phyloP scores from a whole-genome alignment of 176 grass and related monocot species.

The Chrysopogon serrulatus region DNA sequence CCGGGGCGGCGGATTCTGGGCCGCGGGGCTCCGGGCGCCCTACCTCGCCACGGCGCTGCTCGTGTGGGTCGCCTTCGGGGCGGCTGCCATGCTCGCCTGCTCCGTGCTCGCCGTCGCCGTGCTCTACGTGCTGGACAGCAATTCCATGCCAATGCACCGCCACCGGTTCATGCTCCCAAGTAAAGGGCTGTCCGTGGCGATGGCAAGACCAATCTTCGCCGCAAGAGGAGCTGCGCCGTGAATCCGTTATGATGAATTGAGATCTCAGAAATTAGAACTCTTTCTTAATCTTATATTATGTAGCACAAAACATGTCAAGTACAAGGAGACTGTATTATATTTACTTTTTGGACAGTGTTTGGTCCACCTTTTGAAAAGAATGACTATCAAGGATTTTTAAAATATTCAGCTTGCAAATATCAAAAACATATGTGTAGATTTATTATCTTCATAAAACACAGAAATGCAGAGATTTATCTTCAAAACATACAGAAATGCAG shows the following conservation, averaged over 20 bases:
- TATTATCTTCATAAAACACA: background rate
- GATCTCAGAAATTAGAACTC: background rate
- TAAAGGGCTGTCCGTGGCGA: background rate
- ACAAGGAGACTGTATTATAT: background rate
- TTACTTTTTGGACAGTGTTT: background rate
- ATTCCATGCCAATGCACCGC: constrained; percentile 52
- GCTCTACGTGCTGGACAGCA: constrained; percentile 59
- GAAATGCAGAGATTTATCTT: background rate
- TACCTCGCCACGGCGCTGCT: constrained; percentile 85
- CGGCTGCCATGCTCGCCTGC: constrained; percentile 64
- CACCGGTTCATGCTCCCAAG: constrained; percentile 26
- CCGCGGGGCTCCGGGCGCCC: constrained; percentile 53
- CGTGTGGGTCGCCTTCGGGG: constrained; percentile 75
- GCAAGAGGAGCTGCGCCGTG: background rate
- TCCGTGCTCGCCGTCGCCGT: constrained; percentile 58
- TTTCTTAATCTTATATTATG: background rate
- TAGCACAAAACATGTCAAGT: background rate
- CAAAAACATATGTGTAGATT: background rate
- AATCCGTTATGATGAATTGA: background rate
- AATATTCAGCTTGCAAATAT: background rate
- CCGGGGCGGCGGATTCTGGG: constrained; percentile 66
- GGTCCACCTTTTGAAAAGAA: background rate
- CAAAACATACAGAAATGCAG: background rate
- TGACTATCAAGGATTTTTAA: background rate
- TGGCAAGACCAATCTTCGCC: background rate